Conservation (phyloP, 768 basidiomycete species). For the Tylopilus plumbeoviolaceoides region DNA sequence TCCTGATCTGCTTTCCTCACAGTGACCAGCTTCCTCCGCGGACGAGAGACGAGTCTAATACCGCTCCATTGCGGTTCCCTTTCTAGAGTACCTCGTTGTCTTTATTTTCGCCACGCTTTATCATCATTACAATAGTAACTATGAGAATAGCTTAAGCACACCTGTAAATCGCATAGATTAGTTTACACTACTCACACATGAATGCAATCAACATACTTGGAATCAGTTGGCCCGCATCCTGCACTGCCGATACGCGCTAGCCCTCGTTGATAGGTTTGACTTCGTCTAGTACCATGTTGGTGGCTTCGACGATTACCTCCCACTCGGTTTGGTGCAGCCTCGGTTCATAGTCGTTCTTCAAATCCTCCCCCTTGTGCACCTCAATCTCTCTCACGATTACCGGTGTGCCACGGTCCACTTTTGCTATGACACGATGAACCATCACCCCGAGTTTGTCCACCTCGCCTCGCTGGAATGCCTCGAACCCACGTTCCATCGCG, state of each 20-base stretch:
- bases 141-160: conserved; percentile 16
- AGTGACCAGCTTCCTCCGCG: conserved; percentile 19
- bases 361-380: conserved; percentile 68
- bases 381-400: conserved; percentile 76
- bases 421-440: conserved; percentile 91
- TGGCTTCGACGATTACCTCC: conserved; percentile 85
- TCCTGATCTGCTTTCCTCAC: background rate
- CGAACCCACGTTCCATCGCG: conserved; percentile 85
- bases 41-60: conserved; percentile 10
- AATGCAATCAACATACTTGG: conserved; percentile 11
- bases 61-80: conserved; percentile 24
- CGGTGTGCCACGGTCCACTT: conserved; percentile 91
- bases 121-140: conserved; percentile 4
- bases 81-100: conserved; percentile 19
- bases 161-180: conserved; percentile 16
- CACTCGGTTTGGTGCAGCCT: conserved; percentile 84
- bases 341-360: conserved; percentile 59
- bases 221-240: background rate
- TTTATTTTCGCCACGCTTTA: background rate
- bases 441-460: conserved; percentile 78
- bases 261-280: conserved; percentile 25
- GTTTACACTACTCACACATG: conserved; percentile 5
- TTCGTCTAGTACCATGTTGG: conserved; percentile 63
- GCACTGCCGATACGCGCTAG: background rate
- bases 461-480: conserved; percentile 82